Percentiles rank a stretch among this genome's conserved stretches.
These are phyloP conservation scores for Penicillium goetzii DNA, from an alignment of 495 filamentous ascomycete species.

Conservation along the genomic window DNA sequence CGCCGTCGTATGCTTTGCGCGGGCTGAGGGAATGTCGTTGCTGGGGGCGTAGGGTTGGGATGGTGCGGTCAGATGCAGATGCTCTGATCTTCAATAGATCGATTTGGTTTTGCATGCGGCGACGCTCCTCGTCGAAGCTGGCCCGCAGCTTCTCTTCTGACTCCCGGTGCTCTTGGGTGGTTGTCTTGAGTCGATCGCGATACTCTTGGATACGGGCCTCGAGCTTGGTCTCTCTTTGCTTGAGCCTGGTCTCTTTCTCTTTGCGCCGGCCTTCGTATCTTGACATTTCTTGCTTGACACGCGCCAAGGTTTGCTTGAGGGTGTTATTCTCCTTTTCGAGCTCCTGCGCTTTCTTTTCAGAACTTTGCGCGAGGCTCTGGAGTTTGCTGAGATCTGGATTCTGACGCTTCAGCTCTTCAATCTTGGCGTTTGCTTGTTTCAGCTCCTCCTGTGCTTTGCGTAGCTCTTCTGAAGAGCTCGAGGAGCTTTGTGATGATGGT, in stretches of 20 bases:
- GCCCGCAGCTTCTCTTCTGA: conserved; percentile 43
- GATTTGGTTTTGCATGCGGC: conserved; percentile 41
- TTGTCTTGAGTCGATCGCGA: conserved; percentile 44
- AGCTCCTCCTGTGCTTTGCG: conserved; percentile 54
- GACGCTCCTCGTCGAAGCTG: conserved; percentile 41
- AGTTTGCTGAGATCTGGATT: conserved; percentile 53
- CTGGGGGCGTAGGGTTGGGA: conserved; percentile 29
- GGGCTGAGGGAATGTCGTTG: conserved; percentile 37
- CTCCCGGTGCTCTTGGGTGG: conserved; percentile 41
- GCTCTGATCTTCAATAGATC: conserved; percentile 38
- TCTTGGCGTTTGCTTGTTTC: conserved; percentile 58
- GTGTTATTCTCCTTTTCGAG: conserved; percentile 59
- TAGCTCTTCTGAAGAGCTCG: conserved; percentile 46
- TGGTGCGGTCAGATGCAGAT: conserved; percentile 32
- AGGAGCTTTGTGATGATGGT: conserved; percentile 45
- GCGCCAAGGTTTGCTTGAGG: conserved; percentile 56
- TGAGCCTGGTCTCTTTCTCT: conserved; percentile 55
- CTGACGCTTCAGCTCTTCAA: conserved; percentile 63
- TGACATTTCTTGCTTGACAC: conserved; percentile 58
- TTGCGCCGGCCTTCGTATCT: conserved; percentile 55
- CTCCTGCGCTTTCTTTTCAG: conserved; percentile 65
- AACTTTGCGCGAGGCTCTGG: conserved; percentile 60
- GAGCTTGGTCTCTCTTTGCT: conserved; percentile 51
- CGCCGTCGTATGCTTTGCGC: conserved; percentile 38
- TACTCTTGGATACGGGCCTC: conserved; percentile 53